Evolutionary conservation across 2,329 filamentous ascomycete species (phyloP), one percentile per base, ranked within the genome.

Genomic region (Nectriaceae sp.): DNA sequence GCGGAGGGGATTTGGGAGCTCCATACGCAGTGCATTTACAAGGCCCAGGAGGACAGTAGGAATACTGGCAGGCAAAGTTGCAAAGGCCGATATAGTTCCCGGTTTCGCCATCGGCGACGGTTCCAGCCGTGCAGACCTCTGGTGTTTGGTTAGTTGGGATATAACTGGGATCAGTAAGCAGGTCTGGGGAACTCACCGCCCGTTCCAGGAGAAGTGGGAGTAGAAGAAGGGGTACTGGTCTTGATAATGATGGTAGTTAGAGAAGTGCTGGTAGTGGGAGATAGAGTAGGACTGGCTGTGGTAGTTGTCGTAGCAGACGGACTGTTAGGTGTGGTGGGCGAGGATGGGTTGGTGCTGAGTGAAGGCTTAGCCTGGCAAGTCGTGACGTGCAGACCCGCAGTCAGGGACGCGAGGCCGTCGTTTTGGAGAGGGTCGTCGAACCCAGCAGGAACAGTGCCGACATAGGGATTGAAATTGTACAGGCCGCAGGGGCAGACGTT

Each of bases 401-500:
- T 64, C 11, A 67, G 53, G 6, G 60, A 63, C 1, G 55, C 56
- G 4, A 67, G 46, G 3, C 65, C 65, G 43, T 54, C 53, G 16
- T 48, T 49, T 15, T 49, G 53, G 3, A 67, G 55, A 19, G 63
- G 56, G n/a, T 67, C 65, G 15, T 45, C 36, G 13, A 46, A 48
- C 13, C 66, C 60, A 1, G 64, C 64, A 3, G 78, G 76, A 3
- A 81, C 65, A 2, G 70, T 75, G 13, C 78, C 78, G 0, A 79
- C 76, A 51, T 77, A 82, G 13, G 76, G 72, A 49, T 82, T 82
- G 67, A 76, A 82, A 64, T 82, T 82, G 68, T 80, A 80, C 41
- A 80, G 67, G 3, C 78, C 76, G 49, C 75, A 81, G 16, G 72
- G 63, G 56, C 79, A 83, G 15, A 65, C 65, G 36, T 75, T 65